These are phyloP conservation scores for Wickerhamiella azyma DNA, from an alignment of 805 yeast genomes.

Conservation along the genomic window DNA sequence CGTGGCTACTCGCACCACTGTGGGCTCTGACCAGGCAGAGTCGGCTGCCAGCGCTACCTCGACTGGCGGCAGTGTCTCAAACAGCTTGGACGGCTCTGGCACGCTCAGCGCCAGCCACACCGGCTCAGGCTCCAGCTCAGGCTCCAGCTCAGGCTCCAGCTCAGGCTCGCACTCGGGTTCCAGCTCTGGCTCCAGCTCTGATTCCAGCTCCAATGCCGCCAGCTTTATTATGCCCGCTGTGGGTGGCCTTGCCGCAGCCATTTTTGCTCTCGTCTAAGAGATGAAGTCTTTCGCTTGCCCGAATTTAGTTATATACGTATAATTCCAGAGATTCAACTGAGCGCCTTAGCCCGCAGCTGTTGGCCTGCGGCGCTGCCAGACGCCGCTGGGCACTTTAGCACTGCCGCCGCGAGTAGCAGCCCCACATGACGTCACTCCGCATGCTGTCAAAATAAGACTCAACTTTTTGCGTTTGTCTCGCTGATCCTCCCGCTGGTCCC, in stretches of 20 bases:
- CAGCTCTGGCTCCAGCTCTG: not conserved
- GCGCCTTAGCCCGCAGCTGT: no score
- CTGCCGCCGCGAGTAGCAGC: no score
- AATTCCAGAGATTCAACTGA: no score
- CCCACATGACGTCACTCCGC: no score
- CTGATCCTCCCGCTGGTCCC: no score
- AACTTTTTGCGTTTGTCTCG: no score
- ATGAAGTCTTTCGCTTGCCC: no score
- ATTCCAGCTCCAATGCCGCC: not conserved
- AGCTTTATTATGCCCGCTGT: not conserved
- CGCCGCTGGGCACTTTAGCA: no score
- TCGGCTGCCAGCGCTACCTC: not conserved
- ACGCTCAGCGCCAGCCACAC: not conserved
- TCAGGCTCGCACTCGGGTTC: not conserved
- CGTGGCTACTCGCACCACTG: slow-evolving; percentile 1
- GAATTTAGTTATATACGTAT: no score
- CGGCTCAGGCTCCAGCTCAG: not conserved
- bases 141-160: not conserved
- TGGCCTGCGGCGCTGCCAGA: no score
- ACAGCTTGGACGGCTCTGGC: not conserved
- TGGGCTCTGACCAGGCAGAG: not conserved
- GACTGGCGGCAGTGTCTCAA: not conserved
- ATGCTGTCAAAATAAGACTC: no score
- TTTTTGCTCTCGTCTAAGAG: not conserved
- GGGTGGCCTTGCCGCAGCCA: not conserved